These are phyloP conservation scores for Phytopythium mirpurense DNA, from an alignment of 352 stramenopile species.

Conservation along the genomic window DNA sequence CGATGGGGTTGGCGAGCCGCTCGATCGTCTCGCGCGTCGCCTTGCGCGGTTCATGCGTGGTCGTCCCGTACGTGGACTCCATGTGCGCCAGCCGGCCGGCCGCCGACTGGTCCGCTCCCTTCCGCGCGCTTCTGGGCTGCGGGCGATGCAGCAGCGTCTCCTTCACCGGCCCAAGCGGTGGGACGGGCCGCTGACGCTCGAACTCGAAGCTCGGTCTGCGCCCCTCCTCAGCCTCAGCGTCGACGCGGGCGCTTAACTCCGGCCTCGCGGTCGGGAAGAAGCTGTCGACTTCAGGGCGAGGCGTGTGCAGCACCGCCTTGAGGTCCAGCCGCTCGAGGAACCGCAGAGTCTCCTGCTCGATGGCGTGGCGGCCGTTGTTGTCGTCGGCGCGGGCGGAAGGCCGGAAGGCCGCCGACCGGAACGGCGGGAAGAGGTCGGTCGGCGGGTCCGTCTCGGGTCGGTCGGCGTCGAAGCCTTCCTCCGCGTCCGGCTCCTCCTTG, in stretches of 20 bases:
- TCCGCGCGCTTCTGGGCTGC: slow-evolving; percentile 3
- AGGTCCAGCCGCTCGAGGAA: slow-evolving; percentile 63
- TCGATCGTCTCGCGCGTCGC: slow-evolving; percentile 53
- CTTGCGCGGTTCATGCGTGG: slow-evolving; percentile 30
- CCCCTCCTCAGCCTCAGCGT: neutral
- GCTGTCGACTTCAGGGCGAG: slow-evolving; percentile 44
- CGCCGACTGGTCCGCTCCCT: neutral
- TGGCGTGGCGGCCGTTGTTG: slow-evolving; percentile 11
- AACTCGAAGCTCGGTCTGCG: neutral
- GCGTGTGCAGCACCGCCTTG: slow-evolving; percentile 53
- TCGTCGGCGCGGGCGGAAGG: slow-evolving; percentile 3
- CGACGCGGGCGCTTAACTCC: neutral
- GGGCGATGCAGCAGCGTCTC: slow-evolving; percentile 2
- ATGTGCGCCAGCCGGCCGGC: slow-evolving; percentile 43
- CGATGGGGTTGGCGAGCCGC: slow-evolving; percentile 63
- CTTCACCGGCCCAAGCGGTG: neutral
- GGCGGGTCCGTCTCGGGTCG: slow-evolving; percentile 8
- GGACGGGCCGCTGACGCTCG: neutral
- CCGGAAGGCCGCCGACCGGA: slow-evolving; percentile 1
- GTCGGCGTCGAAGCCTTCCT: slow-evolving; percentile 17
- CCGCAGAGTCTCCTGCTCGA: slow-evolving; percentile 43
- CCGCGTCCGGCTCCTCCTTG: slow-evolving; percentile 19
- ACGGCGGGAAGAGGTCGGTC: slow-evolving; percentile 3
- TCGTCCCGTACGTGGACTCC: slow-evolving; percentile 61
- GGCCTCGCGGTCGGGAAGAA: slow-evolving; percentile 21